A percentile compares a stretch with the other conserved stretches of the same genome.
phyloP scores from a whole-genome alignment of 495 filamentous ascomycete genomes.

The Xylaria nigripes region DNA sequence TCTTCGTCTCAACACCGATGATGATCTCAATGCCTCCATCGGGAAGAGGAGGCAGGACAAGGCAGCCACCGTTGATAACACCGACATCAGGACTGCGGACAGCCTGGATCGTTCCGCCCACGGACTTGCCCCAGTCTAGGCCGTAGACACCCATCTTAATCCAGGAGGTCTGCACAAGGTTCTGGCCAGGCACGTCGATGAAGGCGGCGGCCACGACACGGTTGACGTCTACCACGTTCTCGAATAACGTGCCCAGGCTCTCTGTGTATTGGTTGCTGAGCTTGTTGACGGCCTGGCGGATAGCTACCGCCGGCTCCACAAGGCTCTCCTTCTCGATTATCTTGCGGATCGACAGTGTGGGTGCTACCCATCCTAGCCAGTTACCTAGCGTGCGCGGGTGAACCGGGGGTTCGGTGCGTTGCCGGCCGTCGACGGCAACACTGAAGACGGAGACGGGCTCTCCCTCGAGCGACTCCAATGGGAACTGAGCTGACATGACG shows the following conservation, averaged over 20 bases:
- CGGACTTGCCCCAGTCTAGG: constrained; percentile 28
- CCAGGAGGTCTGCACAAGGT: constrained; percentile 30
- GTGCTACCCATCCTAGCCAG: constrained; percentile 27
- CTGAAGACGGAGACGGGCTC: constrained; percentile 27
- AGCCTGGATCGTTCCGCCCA: constrained; percentile 27
- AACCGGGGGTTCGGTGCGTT: constrained; percentile 24
- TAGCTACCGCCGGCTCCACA: constrained; percentile 21
- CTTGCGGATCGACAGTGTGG: constrained; percentile 19
- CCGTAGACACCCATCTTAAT: constrained; percentile 25
- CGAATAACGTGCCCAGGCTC: constrained; percentile 23
- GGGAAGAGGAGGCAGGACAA: constrained; percentile 28
- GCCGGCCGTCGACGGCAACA: constrained; percentile 28
- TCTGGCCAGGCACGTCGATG: constrained; percentile 28
- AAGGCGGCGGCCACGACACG: constrained; percentile 27
- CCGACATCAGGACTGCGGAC: constrained; percentile 28
- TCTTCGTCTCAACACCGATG: constrained; percentile 27
- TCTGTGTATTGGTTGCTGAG: constrained; percentile 21
- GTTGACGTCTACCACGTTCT: constrained; percentile 15
- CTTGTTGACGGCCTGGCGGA: constrained; percentile 17
- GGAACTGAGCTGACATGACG: constrained; percentile 29
- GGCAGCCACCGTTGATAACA: constrained; percentile 28
- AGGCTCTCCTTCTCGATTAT: constrained; percentile 26
- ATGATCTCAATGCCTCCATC: constrained; percentile 33
- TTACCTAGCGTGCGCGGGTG: constrained; percentile 28
- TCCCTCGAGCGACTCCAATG: constrained; percentile 23